phyloP scores from a whole-genome alignment of 306 rosid species.

The Medicago lupulina region DNA sequence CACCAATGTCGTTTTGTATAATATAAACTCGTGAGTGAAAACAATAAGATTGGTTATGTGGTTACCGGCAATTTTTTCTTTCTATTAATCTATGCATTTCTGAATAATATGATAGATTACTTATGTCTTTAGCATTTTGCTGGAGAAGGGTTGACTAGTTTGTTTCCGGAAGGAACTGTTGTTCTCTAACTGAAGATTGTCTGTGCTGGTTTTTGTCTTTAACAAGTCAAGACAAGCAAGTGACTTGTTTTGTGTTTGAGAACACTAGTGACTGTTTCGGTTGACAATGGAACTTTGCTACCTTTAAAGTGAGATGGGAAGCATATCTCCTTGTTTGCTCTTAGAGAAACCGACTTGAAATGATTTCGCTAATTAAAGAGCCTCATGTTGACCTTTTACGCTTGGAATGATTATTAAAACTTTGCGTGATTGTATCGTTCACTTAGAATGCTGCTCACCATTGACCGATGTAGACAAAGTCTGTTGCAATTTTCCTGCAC shows the following conservation, averaged over 20 bases:
- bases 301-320: constrained; percentile 43
- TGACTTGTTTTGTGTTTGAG: constrained; percentile 37
- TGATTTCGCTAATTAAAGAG: not conserved
- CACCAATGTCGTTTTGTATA: constrained; percentile 44
- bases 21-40: constrained; percentile 45
- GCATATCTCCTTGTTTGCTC: constrained; percentile 28
- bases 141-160: constrained; percentile 47
- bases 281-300: constrained; percentile 36
- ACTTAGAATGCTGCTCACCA: not conserved
- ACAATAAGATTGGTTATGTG: constrained; percentile 37
- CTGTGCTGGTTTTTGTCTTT: constrained; percentile 41
- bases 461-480: not conserved
- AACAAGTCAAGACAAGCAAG: constrained; percentile 37
- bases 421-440: not conserved
- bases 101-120: constrained; percentile 33
- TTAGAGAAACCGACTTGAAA: constrained; percentile 17
- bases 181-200: constrained; percentile 42
- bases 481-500: not conserved
- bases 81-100: constrained; percentile 5
- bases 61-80: constrained; percentile 31
- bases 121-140: constrained; percentile 38
- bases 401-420: constrained; percentile 1
- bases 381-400: constrained; percentile 14
- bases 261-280: constrained; percentile 40
- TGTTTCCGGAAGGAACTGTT: constrained; percentile 37